phyloP scores from a whole-genome alignment of 148 eudicot genomes.

The Cornus suecica region DNA sequence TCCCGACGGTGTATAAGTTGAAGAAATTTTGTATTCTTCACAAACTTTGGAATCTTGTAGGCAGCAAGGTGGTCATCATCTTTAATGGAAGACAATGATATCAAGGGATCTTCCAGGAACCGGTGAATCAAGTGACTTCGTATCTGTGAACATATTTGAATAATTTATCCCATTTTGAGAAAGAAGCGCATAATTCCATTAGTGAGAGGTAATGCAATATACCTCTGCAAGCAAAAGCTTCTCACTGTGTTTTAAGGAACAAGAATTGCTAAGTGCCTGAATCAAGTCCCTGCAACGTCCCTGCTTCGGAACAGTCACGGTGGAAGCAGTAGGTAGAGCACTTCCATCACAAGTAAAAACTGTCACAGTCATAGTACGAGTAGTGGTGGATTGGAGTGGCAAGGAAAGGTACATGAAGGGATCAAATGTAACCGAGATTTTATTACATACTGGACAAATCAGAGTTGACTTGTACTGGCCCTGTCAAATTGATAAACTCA shows the following conservation, averaged over 20 bases:
- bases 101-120: conserved; percentile 85
- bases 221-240: conserved; percentile 99
- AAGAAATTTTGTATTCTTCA: conserved; percentile 60
- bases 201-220: conserved; percentile 4
- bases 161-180: conserved; percentile 4
- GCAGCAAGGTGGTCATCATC: conserved; percentile 95
- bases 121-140: conserved; percentile 72
- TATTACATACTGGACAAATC: conserved; percentile 80
- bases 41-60: conserved; percentile 71
- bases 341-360: conserved; percentile 85
- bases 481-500: conserved; percentile 41
- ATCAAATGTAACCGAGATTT: conserved; percentile 91
- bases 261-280: conserved; percentile 78
- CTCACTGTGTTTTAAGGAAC: conserved; percentile 75
- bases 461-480: conserved; percentile 97
- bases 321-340: conserved; percentile 72
- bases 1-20: conserved; percentile 86
- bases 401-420: conserved; percentile 98
- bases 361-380: conserved; percentile 82
- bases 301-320: conserved; percentile 83
- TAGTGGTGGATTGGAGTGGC: conserved; percentile 82
- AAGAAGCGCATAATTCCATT: not conserved
- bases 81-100: conserved; percentile 69
- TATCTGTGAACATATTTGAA: conserved; percentile 45
- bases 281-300: conserved; percentile 90